Conservation (phyloP, 2,329 filamentous ascomycete species). For the Akanthomyces muscarius region DNA sequence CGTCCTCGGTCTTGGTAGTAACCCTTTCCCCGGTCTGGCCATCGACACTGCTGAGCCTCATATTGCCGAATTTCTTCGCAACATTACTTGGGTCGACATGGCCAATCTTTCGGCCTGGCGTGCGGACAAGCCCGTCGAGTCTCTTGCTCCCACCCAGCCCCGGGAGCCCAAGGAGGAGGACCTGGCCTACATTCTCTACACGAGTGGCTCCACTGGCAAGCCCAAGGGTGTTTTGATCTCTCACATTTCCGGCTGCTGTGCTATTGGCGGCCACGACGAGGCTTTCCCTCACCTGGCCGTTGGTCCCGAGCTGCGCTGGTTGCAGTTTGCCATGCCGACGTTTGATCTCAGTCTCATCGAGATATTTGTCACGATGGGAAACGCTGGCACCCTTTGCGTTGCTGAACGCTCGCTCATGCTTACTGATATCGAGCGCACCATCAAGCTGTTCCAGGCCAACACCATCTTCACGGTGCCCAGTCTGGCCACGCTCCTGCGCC, state of each 20-base stretch:
- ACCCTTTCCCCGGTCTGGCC: slow-evolving; percentile 25
- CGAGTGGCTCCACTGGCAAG: slow-evolving; percentile 46
- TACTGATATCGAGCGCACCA: slow-evolving; percentile 16
- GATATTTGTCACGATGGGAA: slow-evolving; percentile 16
- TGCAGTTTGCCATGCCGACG: slow-evolving; percentile 17
- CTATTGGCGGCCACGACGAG: slow-evolving; percentile 14
- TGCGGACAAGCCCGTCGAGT: background rate
- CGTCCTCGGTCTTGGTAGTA: slow-evolving; percentile 21
- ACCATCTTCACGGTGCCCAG: slow-evolving; percentile 18
- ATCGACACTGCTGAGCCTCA: slow-evolving; percentile 21
- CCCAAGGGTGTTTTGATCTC: slow-evolving; percentile 67
- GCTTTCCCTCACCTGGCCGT: slow-evolving; percentile 1
- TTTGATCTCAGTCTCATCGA: slow-evolving; percentile 17
- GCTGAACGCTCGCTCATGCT: slow-evolving; percentile 17
- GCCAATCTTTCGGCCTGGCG: slow-evolving; percentile 15
- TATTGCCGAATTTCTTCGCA: slow-evolving; percentile 11
- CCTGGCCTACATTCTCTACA: slow-evolving; percentile 38
- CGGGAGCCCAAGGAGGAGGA: slow-evolving; percentile 25
- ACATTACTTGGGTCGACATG: slow-evolving; percentile 16
- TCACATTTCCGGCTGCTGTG: slow-evolving; percentile 45
- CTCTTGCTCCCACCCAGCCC: background rate
- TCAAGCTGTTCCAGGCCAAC: slow-evolving; percentile 16
- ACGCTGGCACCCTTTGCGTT: slow-evolving; percentile 17
- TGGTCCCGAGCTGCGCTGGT: slow-evolving; percentile 14
- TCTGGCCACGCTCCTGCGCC: slow-evolving; percentile 16